A percentile compares a stretch with the other conserved stretches of the same genome.
Conservation (phyloP, 768 basidiomycete genomes). For the Lentinula boryana region DNA sequence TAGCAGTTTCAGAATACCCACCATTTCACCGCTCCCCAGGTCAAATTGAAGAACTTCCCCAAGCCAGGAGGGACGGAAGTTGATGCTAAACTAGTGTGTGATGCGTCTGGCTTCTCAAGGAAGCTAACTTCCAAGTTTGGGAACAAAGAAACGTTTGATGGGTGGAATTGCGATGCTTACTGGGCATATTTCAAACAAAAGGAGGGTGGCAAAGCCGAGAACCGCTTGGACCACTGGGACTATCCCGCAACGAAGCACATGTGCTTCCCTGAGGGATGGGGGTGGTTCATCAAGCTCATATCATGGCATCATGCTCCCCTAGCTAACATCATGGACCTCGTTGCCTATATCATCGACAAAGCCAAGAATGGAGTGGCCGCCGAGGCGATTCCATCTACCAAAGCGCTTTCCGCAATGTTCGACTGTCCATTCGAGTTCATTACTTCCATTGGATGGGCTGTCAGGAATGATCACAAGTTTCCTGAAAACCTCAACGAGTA, state of each 20-base stretch:
- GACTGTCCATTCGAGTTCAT: conserved; percentile 9
- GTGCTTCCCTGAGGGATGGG: conserved; percentile 13
- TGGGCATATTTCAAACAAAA: conserved; percentile 9
- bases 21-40: neutral
- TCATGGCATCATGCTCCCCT: conserved; percentile 11
- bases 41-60: neutral
- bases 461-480: conserved; percentile 7
- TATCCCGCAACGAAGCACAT: conserved; percentile 8
- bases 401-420: conserved; percentile 9
- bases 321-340: conserved; percentile 9
- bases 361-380: conserved; percentile 8
- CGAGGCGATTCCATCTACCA: conserved; percentile 4
- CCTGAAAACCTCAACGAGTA: conserved; percentile 8
- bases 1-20: conserved; percentile 6
- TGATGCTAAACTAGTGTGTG: conserved; percentile 6
- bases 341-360: conserved; percentile 8
- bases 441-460: conserved; percentile 10
- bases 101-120: conserved; percentile 6
- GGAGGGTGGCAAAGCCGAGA: neutral
- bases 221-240: neutral
- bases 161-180: conserved; percentile 10
- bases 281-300: conserved; percentile 9
- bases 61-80: neutral
- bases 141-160: conserved; percentile 6
- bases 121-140: neutral